These are phyloP conservation scores for Phanerodontia chrysosporium DNA, from an alignment of 768 basidiomycete genomes.

Conservation along the genomic window DNA sequence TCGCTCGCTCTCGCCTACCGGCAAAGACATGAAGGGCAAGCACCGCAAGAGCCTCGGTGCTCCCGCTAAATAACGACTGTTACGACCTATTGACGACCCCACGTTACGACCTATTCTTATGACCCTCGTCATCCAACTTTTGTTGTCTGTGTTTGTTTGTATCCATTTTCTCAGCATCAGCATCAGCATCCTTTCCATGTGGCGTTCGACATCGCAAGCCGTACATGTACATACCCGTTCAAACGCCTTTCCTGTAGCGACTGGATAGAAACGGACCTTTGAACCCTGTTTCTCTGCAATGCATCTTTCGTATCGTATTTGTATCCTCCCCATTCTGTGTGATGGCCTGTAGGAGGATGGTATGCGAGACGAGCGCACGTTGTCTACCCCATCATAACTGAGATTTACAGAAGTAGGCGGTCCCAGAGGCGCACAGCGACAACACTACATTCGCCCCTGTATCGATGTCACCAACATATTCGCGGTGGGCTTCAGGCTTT, in stretches of 20 bases:
- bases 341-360: too few species aligned
- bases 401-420: too few species aligned
- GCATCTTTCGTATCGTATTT: background rate
- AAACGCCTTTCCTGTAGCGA: background rate
- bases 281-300: background rate
- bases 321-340: too few species aligned
- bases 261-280: background rate
- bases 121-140: too few species aligned
- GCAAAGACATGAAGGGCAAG: slow-evolving; percentile 19
- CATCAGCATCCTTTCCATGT: background rate
- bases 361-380: too few species aligned
- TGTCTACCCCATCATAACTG: too few species aligned
- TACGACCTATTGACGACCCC: background rate
- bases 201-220: background rate
- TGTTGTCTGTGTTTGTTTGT: background rate
- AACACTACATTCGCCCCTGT: too few species aligned
- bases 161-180: background rate
- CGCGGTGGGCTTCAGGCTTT: too few species aligned
- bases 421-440: too few species aligned
- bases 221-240: background rate
- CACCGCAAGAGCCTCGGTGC: slow-evolving; percentile 7
- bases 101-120: background rate
- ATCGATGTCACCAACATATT: too few species aligned
- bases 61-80: slow-evolving; percentile 9
- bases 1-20: slow-evolving; percentile 4